phyloP scores from a whole-genome alignment of 139 green algal species.

The Desmodesmus armatus region DNA sequence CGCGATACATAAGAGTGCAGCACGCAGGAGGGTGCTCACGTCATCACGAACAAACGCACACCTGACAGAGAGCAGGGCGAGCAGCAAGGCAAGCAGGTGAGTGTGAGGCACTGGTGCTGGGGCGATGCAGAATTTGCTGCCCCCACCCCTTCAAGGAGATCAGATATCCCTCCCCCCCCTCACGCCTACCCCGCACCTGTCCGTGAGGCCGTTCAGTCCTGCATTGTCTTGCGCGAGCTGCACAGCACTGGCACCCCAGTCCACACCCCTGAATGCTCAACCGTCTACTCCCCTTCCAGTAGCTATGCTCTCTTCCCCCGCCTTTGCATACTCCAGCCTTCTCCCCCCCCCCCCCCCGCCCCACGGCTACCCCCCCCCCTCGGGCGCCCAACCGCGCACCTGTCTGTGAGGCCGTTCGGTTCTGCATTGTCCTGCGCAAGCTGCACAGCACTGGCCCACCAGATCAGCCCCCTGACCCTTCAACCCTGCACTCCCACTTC shows the following conservation, averaged over 20 bases:
- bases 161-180: no score
- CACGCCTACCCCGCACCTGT: not conserved
- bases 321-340: no score
- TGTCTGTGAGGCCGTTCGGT: not conserved
- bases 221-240: not conserved
- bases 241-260: not conserved
- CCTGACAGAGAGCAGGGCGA: slow-evolving; percentile 8
- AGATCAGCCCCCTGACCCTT: not conserved
- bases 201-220: not conserved
- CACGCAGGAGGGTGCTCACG: slow-evolving; percentile 75
- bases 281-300: not conserved
- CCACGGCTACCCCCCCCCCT: no score
- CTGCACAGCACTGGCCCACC: not conserved
- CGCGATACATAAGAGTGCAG: slow-evolving; percentile 52
- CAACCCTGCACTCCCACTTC: not conserved
- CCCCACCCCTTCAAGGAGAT: no score
- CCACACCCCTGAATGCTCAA: not conserved
- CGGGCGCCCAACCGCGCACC: no score
- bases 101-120: not conserved
- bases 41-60: slow-evolving; percentile 76
- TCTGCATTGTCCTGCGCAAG: not conserved
- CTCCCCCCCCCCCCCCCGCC: no score
- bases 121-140: no score
- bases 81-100: not conserved
- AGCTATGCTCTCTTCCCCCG: not conserved